Evolutionary conservation across 352 stramenopile species (phyloP).

Genomic region (Phytopythium sindhum): DNA sequence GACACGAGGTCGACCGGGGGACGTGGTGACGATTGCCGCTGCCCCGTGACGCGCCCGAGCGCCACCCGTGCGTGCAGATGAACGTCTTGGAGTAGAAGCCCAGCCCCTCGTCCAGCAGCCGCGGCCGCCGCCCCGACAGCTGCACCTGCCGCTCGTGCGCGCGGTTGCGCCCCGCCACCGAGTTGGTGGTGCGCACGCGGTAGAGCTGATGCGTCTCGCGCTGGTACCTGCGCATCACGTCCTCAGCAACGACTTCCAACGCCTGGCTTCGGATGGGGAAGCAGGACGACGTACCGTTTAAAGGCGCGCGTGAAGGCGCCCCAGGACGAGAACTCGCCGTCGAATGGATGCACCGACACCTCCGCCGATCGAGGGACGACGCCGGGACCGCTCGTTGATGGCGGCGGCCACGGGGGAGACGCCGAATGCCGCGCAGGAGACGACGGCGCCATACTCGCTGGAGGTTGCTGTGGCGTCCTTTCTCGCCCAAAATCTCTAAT

Average conservation of each 20-base stretch:
- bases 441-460: too few species aligned
- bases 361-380: background rate
- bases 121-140: background rate
- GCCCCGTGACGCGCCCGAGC: background rate
- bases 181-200: constrained; percentile 6
- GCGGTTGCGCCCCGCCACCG: constrained; percentile 1
- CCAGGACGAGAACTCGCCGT: constrained; percentile 1
- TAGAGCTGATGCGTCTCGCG: constrained; percentile 1
- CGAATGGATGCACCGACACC: background rate
- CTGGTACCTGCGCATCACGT: background rate
- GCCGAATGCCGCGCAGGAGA: background rate
- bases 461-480: too few species aligned
- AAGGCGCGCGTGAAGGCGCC: background rate
- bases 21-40: background rate
- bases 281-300: background rate
- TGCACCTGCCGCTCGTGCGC: constrained; percentile 1
- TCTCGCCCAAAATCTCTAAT: too few species aligned
- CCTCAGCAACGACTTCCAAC: background rate
- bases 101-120: background rate
- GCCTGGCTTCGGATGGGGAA: background rate
- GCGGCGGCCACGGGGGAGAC: background rate
- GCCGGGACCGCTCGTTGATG: background rate
- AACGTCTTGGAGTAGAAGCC: constrained; percentile 2
- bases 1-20: background rate
- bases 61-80: background rate